A percentile compares a stretch with the other conserved stretches of the same genome.
These are phyloP conservation scores for Dryas integrifolia DNA, from an alignment of 331 rosid genomes.

Conservation along the genomic window DNA sequence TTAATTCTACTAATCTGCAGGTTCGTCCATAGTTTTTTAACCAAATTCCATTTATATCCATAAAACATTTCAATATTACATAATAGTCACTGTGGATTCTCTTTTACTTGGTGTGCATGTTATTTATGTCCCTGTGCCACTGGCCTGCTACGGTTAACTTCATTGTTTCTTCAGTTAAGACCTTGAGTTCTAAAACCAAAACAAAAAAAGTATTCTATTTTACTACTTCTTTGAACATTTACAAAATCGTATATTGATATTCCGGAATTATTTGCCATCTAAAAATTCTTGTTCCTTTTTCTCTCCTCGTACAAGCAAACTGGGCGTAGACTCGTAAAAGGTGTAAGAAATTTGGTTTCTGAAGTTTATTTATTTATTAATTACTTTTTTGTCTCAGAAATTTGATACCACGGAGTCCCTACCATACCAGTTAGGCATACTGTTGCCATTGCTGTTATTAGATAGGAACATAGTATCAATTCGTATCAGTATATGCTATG, in stretches of 20 bases:
- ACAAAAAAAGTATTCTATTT: not conserved
- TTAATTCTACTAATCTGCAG: constrained; percentile 86
- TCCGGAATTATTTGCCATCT: not conserved
- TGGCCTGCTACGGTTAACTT: not conserved
- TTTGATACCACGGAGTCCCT: not conserved
- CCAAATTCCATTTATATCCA: too few relatives aligned
- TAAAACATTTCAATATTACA: too few relatives aligned
- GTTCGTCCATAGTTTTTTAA: constrained; percentile 32
- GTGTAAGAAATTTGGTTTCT: not conserved
- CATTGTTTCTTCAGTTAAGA: not conserved
- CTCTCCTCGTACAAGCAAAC: not conserved
- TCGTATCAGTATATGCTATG: not conserved
- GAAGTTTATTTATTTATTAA: not conserved
- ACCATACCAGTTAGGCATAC: not conserved
- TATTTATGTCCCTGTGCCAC: not conserved
- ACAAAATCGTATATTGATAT: not conserved
- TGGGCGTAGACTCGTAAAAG: not conserved
- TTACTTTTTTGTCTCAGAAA: not conserved
- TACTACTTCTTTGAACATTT: not conserved
- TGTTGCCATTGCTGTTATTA: not conserved
- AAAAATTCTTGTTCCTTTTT: too few relatives aligned
- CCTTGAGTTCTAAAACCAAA: constrained; percentile 4
- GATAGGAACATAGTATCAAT: not conserved
- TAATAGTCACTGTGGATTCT: not conserved
- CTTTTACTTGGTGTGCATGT: not conserved